phyloP scores from a whole-genome alignment of 2,329 filamentous ascomycete genomes.

The Apiospora phragmitis region DNA sequence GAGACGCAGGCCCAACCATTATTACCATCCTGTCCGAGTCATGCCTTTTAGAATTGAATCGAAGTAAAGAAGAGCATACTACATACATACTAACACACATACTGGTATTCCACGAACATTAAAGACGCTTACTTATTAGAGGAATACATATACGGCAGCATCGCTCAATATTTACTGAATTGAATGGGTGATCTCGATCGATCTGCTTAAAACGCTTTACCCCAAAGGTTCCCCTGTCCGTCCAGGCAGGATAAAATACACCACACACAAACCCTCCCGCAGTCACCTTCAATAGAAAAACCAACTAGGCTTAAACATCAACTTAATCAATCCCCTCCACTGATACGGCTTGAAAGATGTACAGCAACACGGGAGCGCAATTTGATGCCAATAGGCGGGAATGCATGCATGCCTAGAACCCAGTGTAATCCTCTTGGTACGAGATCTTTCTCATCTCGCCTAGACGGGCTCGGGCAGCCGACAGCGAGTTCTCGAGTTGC shows the following conservation, averaged over 20 bases:
- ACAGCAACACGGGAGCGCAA: background rate
- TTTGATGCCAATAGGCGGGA: background rate
- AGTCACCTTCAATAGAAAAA: background rate
- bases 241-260: background rate
- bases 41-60: too few species aligned
- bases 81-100: background rate
- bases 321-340: background rate
- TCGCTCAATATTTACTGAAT: background rate
- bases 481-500: conserved; percentile 85
- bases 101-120: background rate
- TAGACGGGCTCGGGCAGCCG: conserved; percentile 75
- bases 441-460: conserved; percentile 99
- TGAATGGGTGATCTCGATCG: background rate
- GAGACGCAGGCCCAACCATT: too few species aligned
- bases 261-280: background rate
- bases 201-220: background rate
- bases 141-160: background rate
- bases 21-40: background rate
- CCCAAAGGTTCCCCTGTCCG: background rate
- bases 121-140: background rate
- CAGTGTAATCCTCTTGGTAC: conserved; percentile 72
- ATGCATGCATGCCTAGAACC: background rate
- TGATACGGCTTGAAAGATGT: background rate
- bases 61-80: background rate
- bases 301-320: background rate